A percentile compares a stretch with the other conserved stretches of the same genome.
These are phyloP conservation scores for Omphalotus guepiniiformis DNA, from an alignment of 768 basidiomycete genomes.

Conservation along the genomic window DNA sequence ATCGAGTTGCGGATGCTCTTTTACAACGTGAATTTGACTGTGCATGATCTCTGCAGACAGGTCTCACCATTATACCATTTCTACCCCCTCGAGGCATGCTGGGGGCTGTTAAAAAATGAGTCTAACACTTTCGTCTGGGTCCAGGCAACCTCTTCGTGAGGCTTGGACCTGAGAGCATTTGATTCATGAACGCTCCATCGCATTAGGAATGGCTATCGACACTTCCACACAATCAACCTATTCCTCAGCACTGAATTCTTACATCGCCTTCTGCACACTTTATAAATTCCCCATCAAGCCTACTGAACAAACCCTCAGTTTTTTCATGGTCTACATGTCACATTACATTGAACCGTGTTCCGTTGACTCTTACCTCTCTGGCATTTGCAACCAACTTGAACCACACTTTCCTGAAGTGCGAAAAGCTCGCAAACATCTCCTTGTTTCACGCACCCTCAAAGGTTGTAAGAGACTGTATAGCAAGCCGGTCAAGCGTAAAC, in stretches of 20 bases:
- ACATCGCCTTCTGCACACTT: slow-evolving; percentile 21
- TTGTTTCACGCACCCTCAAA: slow-evolving; percentile 12
- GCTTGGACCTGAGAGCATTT: slow-evolving; percentile 31
- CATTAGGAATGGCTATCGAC: slow-evolving; percentile 22
- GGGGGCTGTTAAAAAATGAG: slow-evolving; percentile 16
- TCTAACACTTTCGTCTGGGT: neutral
- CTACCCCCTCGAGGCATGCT: slow-evolving; percentile 20
- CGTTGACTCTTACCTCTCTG: slow-evolving; percentile 19
- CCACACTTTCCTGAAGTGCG: slow-evolving; percentile 16
- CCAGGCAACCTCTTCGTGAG: slow-evolving; percentile 25
- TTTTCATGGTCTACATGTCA: slow-evolving; percentile 26
- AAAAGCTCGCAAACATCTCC: neutral
- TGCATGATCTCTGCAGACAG: neutral
- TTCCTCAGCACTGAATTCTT: slow-evolving; percentile 22
- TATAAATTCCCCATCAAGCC: slow-evolving; percentile 25
- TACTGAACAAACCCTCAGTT: slow-evolving; percentile 24
- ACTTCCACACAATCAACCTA: slow-evolving; percentile 14
- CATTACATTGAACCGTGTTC: slow-evolving; percentile 20
- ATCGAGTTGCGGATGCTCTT: slow-evolving; percentile 28
- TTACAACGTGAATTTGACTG: slow-evolving; percentile 17
- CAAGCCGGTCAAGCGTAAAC: neutral
- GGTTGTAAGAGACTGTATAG: slow-evolving; percentile 9
- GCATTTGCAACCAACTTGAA: slow-evolving; percentile 19
- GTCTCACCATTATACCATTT: slow-evolving; percentile 8
- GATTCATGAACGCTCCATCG: slow-evolving; percentile 21